Evolutionary conservation across 2,329 filamentous ascomycete species (phyloP).

Genomic region (Fusarium burgessii): DNA sequence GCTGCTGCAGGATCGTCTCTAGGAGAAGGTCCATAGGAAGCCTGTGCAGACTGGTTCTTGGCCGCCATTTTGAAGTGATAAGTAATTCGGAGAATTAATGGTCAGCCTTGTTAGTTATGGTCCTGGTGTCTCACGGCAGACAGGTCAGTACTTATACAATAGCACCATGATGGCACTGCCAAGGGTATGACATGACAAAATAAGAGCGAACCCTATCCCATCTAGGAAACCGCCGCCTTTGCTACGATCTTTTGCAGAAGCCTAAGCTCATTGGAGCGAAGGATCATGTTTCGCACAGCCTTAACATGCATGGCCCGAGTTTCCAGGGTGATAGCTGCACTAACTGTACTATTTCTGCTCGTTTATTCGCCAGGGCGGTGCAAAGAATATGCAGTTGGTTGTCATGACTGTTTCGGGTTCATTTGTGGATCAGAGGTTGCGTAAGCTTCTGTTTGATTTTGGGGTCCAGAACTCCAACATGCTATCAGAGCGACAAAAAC

Average conservation of each 20-base stretch:
- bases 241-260: neutral
- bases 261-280: neutral
- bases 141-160: constrained; percentile 26
- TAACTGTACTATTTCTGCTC: neutral
- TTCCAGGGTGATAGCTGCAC: constrained; percentile 18
- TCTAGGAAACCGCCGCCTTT: constrained; percentile 24
- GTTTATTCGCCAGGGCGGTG: constrained; percentile 16
- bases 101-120: neutral
- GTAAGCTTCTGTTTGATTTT: constrained; percentile 31
- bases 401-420: constrained; percentile 18
- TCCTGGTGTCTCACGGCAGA: neutral
- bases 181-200: neutral
- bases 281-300: constrained; percentile 31
- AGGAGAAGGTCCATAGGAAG: constrained; percentile 30
- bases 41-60: constrained; percentile 21
- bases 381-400: neutral
- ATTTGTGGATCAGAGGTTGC: constrained; percentile 33
- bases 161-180: neutral
- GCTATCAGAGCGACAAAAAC: neutral
- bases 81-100: neutral
- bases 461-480: constrained; percentile 3
- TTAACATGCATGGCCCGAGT: constrained; percentile 18
- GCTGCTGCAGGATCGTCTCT: constrained; percentile 31
- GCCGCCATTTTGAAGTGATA: constrained; percentile 28
- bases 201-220: constrained; percentile 1